Evolutionary conservation across 1,284 basidiomycete species (phyloP).

Genomic region (Sporisorium scitamineum): DNA sequence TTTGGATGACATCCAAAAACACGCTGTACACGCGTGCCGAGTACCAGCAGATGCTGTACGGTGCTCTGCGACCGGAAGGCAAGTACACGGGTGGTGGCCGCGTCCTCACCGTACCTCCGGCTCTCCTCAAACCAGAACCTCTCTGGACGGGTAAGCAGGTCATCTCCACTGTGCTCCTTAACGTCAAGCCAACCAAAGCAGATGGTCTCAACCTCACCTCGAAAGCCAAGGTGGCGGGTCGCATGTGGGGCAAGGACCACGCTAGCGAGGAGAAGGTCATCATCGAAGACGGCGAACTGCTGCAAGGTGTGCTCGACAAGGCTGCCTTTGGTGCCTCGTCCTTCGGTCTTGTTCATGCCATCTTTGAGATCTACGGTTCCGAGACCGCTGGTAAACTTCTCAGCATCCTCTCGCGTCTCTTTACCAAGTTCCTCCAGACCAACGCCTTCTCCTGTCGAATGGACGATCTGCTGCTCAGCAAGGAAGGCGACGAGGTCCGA

Average conservation of each 20-base stretch:
- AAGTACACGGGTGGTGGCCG: constrained; percentile 77
- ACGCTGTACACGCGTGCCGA: constrained; percentile 94
- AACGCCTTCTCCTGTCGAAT: constrained; percentile 98
- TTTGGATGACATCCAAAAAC: constrained; percentile 98
- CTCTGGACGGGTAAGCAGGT: constrained; percentile 99
- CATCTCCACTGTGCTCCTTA: constrained; percentile 75
- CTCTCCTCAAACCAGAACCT: constrained; percentile 89
- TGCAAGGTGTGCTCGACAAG: constrained; percentile 95
- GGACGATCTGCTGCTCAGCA: constrained; percentile 94
- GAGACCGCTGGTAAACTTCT: constrained; percentile 89
- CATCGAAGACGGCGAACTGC: constrained; percentile 91
- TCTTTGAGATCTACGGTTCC: constrained; percentile 98
- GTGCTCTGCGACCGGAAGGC: constrained; percentile 90
- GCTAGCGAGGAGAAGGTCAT: constrained; percentile 84
- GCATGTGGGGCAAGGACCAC: constrained; percentile 77
- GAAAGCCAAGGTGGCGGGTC: constrained; percentile 85
- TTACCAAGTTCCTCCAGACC: constrained; percentile 97
- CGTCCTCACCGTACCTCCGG: constrained; percentile 85
- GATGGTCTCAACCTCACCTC: constrained; percentile 87
- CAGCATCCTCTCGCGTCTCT: constrained; percentile 89
- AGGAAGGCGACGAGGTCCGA: constrained; percentile 81
- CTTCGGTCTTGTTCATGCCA: constrained; percentile 95
- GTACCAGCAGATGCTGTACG: constrained; percentile 96
- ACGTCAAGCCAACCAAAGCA: constrained; percentile 85
- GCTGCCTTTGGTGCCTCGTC: constrained; percentile 96